Base-by-base conservation (phyloP, 192 early-diverging fungal genomes). In the Backusella tuberculispora region DNA sequence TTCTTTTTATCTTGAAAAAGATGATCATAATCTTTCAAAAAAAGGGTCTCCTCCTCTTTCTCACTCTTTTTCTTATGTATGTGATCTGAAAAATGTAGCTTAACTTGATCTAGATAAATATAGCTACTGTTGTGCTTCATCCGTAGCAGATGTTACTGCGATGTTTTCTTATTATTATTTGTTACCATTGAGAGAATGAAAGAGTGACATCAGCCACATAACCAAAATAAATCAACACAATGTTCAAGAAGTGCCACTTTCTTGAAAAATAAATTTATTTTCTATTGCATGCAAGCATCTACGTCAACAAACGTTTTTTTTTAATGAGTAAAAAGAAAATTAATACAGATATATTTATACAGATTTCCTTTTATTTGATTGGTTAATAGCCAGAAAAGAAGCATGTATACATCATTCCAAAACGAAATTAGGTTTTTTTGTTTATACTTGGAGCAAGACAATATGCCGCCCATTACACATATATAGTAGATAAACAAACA, bases 331-430 rank as follows among this genome's bases (percentile, higher is more conserved):
- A 53, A 21, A 24, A 19, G n/a, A 53, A 53, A 53, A 21, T 21
- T 24, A 53, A 53, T 21, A 53, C 7, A 53, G 21, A 17, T 21
- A 21, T 19, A 53, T 6, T 19, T 50, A n/a, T 2, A 19, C 48
- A 19, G n/a, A 50, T 50, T 50, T 50, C 1, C 19, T 53, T 34
- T 34, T 34, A 34, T 34, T 34, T 34, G 29, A 53, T 53, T 53
- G 50, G 50, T 53, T 19, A 8, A 53, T 21, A 53, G 19, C 50
- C 9, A 19, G 21, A 53, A 9, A 53, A 53, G 19, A 53, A 2
- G 50, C 50, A 53, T 19, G 50, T 19, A 53, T 60, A 29, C 53
- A 60, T 60, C 53, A 60, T 60, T 60, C 53, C 24, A 13, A 60
- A 26, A 26, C 53, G 26, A 24, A 24, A 13, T 24, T 12, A 29